phyloP scores from a whole-genome alignment of 2,329 filamentous ascomycete genomes.

The Ceratocystis lukuohia region DNA sequence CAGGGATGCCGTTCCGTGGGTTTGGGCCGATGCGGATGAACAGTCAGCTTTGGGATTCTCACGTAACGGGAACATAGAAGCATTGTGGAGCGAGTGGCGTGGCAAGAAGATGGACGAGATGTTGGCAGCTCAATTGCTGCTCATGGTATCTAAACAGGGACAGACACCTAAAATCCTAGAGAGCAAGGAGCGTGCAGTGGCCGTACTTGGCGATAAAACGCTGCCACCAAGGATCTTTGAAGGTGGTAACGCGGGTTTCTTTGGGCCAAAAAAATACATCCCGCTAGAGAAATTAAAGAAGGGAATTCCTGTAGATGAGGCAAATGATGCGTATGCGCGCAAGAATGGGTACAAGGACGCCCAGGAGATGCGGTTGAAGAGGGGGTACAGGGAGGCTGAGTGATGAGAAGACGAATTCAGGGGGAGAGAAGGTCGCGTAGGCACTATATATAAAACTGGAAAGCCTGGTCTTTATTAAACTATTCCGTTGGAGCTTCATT shows the following conservation, averaged over 20 bases:
- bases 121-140: slow-evolving; percentile 59
- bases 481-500: not conserved
- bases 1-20: slow-evolving; percentile 58
- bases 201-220: slow-evolving; percentile 7
- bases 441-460: slow-evolving; percentile 1
- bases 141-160: slow-evolving; percentile 39
- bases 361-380: slow-evolving; percentile 34
- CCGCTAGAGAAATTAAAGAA: slow-evolving; percentile 39
- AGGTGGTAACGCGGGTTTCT: slow-evolving; percentile 39
- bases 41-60: slow-evolving; percentile 47
- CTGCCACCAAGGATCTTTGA: slow-evolving; percentile 33
- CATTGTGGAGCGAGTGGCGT: slow-evolving; percentile 73
- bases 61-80: slow-evolving; percentile 52
- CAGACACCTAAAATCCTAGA: slow-evolving; percentile 12
- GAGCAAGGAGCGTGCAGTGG: slow-evolving; percentile 10
- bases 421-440: slow-evolving; percentile 20
- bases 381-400: slow-evolving; percentile 24
- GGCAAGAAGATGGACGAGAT: slow-evolving; percentile 81
- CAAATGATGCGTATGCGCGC: slow-evolving; percentile 49
- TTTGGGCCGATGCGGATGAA: slow-evolving; percentile 57
- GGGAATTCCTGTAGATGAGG: slow-evolving; percentile 38
- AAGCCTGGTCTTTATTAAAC: slow-evolving; percentile 6
- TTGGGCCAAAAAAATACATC: slow-evolving; percentile 33
- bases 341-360: slow-evolving; percentile 43
- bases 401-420: not conserved